These are phyloP conservation scores for Coemansia sp. DNA, from an alignment of 192 early-diverging fungal species.

Conservation along the genomic window DNA sequence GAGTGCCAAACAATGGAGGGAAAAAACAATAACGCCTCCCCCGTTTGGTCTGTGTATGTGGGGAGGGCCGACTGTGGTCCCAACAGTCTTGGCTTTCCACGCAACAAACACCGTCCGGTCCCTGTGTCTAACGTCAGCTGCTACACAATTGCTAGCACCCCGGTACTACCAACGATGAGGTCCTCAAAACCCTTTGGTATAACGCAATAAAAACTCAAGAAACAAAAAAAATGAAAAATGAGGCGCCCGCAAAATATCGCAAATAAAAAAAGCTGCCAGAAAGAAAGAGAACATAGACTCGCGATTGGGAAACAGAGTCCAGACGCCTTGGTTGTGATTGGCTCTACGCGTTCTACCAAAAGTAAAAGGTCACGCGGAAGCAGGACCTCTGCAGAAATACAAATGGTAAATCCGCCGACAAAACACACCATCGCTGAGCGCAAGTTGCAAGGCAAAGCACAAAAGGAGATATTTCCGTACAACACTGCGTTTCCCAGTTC, in stretches of 20 bases:
- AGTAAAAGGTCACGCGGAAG: neutral
- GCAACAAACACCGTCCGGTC: too few species aligned
- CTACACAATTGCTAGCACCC: too few species aligned
- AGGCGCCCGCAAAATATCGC: neutral
- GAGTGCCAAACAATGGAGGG: neutral
- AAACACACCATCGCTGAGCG: neutral
- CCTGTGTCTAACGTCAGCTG: neutral
- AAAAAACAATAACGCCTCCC: neutral
- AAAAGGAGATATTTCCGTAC: neutral
- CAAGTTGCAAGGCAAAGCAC: neutral
- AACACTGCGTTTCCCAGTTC: neutral
- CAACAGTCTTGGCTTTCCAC: too few species aligned
- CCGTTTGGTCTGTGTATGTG: too few species aligned
- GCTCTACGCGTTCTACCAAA: constrained; percentile 1
- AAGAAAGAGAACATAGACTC: neutral
- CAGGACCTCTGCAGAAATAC: neutral
- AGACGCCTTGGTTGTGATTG: neutral
- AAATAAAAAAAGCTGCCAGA: neutral
- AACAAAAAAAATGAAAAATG: neutral
- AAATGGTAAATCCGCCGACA: neutral
- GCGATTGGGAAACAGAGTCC: neutral
- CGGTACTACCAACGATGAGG: too few species aligned
- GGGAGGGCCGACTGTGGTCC: too few species aligned
- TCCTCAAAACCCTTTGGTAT: neutral
- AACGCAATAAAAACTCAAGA: neutral